phyloP scores from a whole-genome alignment of 805 yeast genomes.

The Wickerhamomyces hampshirensis region DNA sequence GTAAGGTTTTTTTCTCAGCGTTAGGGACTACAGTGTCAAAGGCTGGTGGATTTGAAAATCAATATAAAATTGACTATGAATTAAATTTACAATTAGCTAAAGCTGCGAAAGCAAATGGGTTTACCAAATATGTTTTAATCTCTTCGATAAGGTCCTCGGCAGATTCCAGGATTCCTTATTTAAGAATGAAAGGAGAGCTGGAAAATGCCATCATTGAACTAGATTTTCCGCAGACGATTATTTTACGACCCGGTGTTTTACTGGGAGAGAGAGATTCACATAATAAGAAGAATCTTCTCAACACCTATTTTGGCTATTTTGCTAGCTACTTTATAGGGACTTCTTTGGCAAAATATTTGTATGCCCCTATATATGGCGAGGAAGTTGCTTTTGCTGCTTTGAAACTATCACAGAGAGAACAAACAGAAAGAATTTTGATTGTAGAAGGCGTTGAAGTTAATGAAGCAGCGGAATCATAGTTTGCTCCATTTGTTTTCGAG shows the following conservation, averaged over 20 bases:
- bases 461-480: conserved; percentile 5
- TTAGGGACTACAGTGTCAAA: conserved; percentile 71
- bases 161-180: conserved; percentile 54
- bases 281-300: too few relatives aligned
- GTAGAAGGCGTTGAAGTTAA: conserved; percentile 26
- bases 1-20: conserved; percentile 51
- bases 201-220: conserved; percentile 63
- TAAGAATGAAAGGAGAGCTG: conserved; percentile 66
- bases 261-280: conserved; percentile 49
- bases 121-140: conserved; percentile 61
- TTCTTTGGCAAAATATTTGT: conserved; percentile 25
- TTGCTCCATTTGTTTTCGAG: too few relatives aligned
- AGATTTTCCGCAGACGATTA: conserved; percentile 65
- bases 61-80: conserved; percentile 69
- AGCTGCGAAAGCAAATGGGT: conserved; percentile 68
- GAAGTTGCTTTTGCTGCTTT: conserved; percentile 62
- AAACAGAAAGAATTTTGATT: conserved; percentile 26
- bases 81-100: conserved; percentile 63
- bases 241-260: conserved; percentile 72
- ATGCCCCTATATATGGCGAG: conserved; percentile 53
- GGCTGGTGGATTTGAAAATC: conserved; percentile 72
- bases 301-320: conserved; percentile 25
- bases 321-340: conserved; percentile 28
- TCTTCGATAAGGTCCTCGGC: conserved; percentile 62
- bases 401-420: conserved; percentile 22